phyloP scores from a whole-genome alignment of 140 eudicot genomes.

The Flaveria floridana region DNA sequence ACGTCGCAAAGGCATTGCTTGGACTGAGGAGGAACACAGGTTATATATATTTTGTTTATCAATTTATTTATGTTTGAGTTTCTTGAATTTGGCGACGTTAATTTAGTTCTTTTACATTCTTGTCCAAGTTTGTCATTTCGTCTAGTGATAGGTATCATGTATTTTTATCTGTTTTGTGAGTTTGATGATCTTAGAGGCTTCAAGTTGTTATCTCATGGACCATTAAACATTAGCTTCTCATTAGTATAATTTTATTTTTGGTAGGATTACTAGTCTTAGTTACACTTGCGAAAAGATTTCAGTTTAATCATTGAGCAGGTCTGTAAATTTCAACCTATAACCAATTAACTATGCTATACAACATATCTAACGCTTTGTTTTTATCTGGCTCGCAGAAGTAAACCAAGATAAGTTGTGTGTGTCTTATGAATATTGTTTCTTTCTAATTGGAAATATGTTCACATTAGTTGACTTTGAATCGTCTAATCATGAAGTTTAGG shows the following conservation, averaged over 20 bases:
- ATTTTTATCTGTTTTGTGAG: neutral
- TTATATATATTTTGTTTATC: constrained; percentile 15
- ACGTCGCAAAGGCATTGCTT: constrained; percentile 65
- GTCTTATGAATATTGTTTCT: neutral
- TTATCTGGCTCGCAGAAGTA: neutral
- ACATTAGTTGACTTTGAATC: neutral
- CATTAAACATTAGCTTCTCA: neutral
- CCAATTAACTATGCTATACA: neutral
- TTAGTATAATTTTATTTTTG: neutral
- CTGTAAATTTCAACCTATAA: neutral
- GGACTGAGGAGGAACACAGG: constrained; percentile 83
- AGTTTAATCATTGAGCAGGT: neutral
- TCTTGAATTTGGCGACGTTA: neutral
- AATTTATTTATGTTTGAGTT: constrained; percentile 6
- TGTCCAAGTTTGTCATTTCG: neutral
- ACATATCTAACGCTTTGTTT: constrained; percentile 2
- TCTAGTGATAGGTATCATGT: neutral
- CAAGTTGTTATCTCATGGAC: neutral
- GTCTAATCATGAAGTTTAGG: neutral
- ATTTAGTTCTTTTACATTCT: constrained; percentile 10
- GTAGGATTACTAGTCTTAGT: neutral
- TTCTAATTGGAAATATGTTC: neutral
- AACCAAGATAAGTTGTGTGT: neutral
- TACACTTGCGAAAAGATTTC: neutral
- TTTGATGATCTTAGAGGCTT: constrained; percentile 1